Conservation (phyloP, 257 asterid species). For the Anisodus acutangulus region DNA sequence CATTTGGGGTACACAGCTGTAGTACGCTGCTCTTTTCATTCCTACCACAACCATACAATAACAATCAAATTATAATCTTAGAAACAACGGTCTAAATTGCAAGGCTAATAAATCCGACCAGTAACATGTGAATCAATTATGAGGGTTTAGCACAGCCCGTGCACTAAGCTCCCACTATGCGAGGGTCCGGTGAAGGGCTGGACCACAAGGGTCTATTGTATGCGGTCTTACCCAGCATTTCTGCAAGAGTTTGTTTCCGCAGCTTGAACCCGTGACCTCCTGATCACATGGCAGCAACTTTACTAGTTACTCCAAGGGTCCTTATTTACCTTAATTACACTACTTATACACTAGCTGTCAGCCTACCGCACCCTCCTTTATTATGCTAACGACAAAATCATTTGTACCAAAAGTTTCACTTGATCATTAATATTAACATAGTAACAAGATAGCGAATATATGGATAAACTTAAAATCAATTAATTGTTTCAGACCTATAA, state of each 20-base stretch:
- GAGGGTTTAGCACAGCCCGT: neutral
- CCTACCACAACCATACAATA: constrained; percentile 29
- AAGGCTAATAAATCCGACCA: neutral
- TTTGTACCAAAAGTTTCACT: neutral
- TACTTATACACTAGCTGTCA: neutral
- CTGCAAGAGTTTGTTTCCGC: too few species aligned
- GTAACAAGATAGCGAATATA: neutral
- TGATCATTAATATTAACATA: neutral
- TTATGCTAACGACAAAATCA: neutral
- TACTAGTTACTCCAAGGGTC: neutral
- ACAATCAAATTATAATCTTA: neutral
- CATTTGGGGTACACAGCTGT: constrained; percentile 50
- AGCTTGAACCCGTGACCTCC: too few species aligned
- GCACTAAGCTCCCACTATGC: too few species aligned
- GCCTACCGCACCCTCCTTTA: neutral
- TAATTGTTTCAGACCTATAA: constrained; percentile 6
- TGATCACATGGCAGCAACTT: too few species aligned
- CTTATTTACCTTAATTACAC: neutral
- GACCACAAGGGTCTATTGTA: too few species aligned
- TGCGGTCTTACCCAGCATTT: neutral
- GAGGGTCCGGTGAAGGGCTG: too few species aligned
- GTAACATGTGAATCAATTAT: neutral
- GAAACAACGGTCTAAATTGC: neutral
- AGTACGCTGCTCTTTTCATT: constrained; percentile 68
- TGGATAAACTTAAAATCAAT: neutral